phyloP scores from a whole-genome alignment of 2,329 filamentous ascomycete genomes.

The Rhynchosporium graminicola region DNA sequence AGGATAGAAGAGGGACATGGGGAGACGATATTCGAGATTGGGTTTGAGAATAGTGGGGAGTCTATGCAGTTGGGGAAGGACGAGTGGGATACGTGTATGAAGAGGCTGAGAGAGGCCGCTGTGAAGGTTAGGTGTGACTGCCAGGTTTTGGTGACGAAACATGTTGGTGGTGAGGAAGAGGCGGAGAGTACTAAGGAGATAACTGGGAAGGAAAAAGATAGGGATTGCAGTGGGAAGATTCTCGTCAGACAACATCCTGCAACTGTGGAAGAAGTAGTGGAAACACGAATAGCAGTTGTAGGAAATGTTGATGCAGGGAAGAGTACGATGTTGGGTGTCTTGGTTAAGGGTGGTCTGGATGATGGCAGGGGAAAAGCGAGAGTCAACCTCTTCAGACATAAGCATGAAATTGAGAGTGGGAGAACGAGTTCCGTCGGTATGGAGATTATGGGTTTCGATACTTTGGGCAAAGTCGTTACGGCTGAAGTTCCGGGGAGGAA shows the following conservation, averaged over 20 bases:
- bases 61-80: slow-evolving; percentile 73
- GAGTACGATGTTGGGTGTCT: slow-evolving; percentile 90
- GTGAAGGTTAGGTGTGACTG: slow-evolving; percentile 70
- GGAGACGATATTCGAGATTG: slow-evolving; percentile 89
- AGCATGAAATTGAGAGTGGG: slow-evolving; percentile 95
- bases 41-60: slow-evolving; percentile 86
- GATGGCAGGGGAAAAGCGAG: slow-evolving; percentile 92
- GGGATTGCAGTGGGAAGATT: slow-evolving; percentile 79
- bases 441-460: slow-evolving; percentile 99
- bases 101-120: slow-evolving; percentile 65
- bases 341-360: slow-evolving; percentile 93
- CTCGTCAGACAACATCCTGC: slow-evolving; percentile 75
- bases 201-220: slow-evolving; percentile 62
- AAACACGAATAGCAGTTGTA: slow-evolving; percentile 94
- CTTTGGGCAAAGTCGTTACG: slow-evolving; percentile 76
- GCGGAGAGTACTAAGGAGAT: slow-evolving; percentile 50
- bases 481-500: slow-evolving; percentile 82
- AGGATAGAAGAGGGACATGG: slow-evolving; percentile 82
- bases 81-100: slow-evolving; percentile 74
- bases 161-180: slow-evolving; percentile 75
- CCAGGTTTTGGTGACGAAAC: slow-evolving; percentile 83
- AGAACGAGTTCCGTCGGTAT: slow-evolving; percentile 95
- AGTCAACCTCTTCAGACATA: slow-evolving; percentile 95
- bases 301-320: slow-evolving; percentile 98
- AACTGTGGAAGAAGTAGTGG: slow-evolving; percentile 83